Evolutionary conservation across 2,329 filamentous ascomycete genomes (phyloP), one percentile per base, ranked within the genome.

Genomic region (Exserohilum rostratum): DNA sequence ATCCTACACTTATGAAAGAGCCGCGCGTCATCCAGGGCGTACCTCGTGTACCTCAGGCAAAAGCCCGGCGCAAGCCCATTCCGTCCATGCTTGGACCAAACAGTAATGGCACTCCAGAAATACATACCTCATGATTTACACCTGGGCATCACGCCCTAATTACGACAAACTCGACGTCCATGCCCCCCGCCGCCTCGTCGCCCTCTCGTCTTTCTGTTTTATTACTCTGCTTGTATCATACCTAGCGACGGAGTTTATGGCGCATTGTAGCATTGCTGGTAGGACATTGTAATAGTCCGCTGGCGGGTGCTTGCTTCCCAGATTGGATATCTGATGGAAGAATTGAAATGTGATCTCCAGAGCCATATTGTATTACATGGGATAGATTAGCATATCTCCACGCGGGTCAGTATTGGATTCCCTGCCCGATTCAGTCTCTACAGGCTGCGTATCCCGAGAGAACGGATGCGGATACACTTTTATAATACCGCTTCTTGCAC

Each of bases 1-100:
- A 99, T 67, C 84, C 88, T 3, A 85, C 87, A 12, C 80, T 97
- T 42, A 96, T 98, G 91, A 91, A 91, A 73, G 93, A 97, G 76
- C 93, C 93, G 27, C 85, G 93, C 53, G 87, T 90, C 58, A 93
- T 96, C 34, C 91, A 96, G 73, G 93, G 93, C 31, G 87, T 92
- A n/a, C 92, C 92, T 25, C 77, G 84, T 53, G 79, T 85, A 13
- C 80, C 81, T 46, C 74, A 76, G 55, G 73, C 73, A n/a, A 77
- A 80, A 61, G 78, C 80, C 20, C 77, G 77, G 50, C 71, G 80
- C 31, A 82, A 81, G 65, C 79, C 80, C 2, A 79, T 82, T 43
- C 79, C 80, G 7, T 75, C 72, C 10, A 72, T 76, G 72, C 64
- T 76, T 20, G 72, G 72, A 20, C 70, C 71, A 11, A 71, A 70